Base-by-base conservation (phyloP, 352 stramenopile genomes). In the Phytophthora palmivora region DNA sequence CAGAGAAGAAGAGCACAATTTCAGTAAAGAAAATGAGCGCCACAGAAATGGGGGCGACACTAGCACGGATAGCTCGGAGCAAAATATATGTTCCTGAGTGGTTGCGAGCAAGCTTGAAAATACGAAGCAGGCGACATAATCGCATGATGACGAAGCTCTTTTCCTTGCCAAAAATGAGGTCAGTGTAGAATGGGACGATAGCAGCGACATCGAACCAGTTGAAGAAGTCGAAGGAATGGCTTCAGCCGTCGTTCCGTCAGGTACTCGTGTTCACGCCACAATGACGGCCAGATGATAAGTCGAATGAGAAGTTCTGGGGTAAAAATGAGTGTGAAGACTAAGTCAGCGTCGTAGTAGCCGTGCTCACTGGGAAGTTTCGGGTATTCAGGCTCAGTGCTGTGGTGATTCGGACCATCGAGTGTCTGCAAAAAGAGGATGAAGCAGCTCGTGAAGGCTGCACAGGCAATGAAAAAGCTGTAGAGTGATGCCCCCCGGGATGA, bases 171-270 rank as follows among this genome's bases (percentile, higher is more conserved):
- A 92, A 82, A 10, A 91, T 53, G n/a, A 85, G 55, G 42, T 93
- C 84, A 1, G 79, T 82, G 70, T 89, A 93, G 69, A 91, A 93
- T 26, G 84, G 84, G 24, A 83, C 52, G 50, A 93, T 77, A 1
- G 84, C 82, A 2, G 79, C 76, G 15, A 93, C 56, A 52, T 93
- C 82, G 45, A 93, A 93, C 84, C 82, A 93, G 58, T 93, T 93
- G 74, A 93, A 92, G 38, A 86, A 76, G 54, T 92, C 83, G 64
- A n/a, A 88, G 60, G 37, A 90, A 92, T 8, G 83, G 83, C 30
- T 84, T 81, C 19, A 92, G 59, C 3, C 83, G 75, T 11, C 78
- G 81, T 52, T 89, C 78, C 0, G 67, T 82, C 7, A 92, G 65
- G 63, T 89, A 88, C 21, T 92, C 81, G 58, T 87, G 78, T 15